These are phyloP conservation scores for Fragilariopsis cylindrus DNA, from an alignment of 108 stramenopile species.

Conservation along the genomic window DNA sequence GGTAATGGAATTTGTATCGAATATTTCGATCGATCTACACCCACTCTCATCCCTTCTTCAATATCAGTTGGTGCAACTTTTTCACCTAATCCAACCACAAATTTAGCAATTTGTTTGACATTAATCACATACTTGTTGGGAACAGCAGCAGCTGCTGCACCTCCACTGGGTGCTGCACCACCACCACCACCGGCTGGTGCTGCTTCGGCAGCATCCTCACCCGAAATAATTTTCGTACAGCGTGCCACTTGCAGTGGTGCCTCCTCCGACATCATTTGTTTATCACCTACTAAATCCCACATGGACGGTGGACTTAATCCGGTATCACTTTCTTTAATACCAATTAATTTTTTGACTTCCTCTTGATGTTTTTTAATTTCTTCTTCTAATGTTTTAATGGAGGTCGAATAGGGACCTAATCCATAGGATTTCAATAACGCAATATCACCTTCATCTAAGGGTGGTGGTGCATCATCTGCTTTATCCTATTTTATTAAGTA, in stretches of 20 bases:
- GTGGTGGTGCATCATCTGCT: conserved; percentile 85
- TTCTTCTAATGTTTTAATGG: conserved; percentile 94
- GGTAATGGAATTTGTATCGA: conserved; percentile 98
- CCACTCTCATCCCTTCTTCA: conserved; percentile 99
- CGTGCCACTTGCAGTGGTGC: conserved; percentile 96
- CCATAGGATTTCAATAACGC: conserved; percentile 98
- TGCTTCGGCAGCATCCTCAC: conserved; percentile 21
- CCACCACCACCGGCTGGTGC: conserved; percentile 20
- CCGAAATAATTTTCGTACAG: conserved; percentile 97
- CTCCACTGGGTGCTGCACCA: background rate
- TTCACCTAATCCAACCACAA: conserved; percentile 96
- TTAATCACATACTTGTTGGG: conserved; percentile 98
- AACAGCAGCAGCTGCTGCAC: conserved; percentile 12
- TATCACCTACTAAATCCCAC: conserved; percentile 99
- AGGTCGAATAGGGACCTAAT: conserved; percentile 91
- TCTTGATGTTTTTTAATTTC: conserved; percentile 96
- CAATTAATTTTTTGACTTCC: conserved; percentile 97
- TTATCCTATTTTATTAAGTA: conserved; percentile 44
- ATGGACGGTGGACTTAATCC: conserved; percentile 96
- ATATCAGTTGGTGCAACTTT: conserved; percentile 99
- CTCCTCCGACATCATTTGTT: conserved; percentile 99
- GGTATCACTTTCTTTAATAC: conserved; percentile 98
- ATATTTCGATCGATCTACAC: conserved; percentile 96
- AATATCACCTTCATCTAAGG: conserved; percentile 98
- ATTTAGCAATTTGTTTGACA: conserved; percentile 99